Base-by-base conservation (phyloP, 257 asterid species). In the Solanum chmielewskii region DNA sequence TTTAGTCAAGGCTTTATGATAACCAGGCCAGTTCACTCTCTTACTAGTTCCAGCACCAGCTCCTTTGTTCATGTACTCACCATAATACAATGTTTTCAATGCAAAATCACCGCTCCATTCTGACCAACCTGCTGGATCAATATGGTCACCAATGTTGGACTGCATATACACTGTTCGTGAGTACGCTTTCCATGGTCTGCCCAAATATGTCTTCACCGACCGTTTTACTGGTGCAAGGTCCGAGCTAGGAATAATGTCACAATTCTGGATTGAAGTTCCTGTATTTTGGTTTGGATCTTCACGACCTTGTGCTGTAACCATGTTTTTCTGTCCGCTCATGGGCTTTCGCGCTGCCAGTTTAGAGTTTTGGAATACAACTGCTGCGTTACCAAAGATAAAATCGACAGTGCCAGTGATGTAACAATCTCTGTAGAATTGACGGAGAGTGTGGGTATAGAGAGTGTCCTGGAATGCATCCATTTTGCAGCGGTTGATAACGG, bases 351-450 rank as follows among this genome's bases (percentile, higher is more conserved):
- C 93, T 25, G 47, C 74, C 2, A 89, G 33, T 88, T 76, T 83
- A 39, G 90, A 92, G 89, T 71, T 92, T 29, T 93, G 96, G 85
- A 93, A 88, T 0, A 91, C 92, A 3, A 71, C 92, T 15, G 90
- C 88, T 0, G 93, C 95, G 13, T 92, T 86, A 49, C 96, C 96
- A 14, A 92, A 93, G 1, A 93, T 93, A 90, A 93, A 92, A 77
- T 93, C 96, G 1, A 93, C 85, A 0, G 96, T 93, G 45, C 96
- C 96, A 1, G 90, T 78, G 86, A 93, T 92, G 37, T 76, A 83
- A 89, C 93, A 92, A 7, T 92, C 96, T 5, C 92, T 41, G 85
- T 91, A 93, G 90, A 93, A 93, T 37, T 93, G 96, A 2, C 95
- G 94, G 56, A 86, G 90, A 56, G 88, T 86, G 37, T 93, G 95